These are phyloP conservation scores for Penicillium olsonii DNA, from an alignment of 2,329 filamentous ascomycete species.

Conservation along the genomic window DNA sequence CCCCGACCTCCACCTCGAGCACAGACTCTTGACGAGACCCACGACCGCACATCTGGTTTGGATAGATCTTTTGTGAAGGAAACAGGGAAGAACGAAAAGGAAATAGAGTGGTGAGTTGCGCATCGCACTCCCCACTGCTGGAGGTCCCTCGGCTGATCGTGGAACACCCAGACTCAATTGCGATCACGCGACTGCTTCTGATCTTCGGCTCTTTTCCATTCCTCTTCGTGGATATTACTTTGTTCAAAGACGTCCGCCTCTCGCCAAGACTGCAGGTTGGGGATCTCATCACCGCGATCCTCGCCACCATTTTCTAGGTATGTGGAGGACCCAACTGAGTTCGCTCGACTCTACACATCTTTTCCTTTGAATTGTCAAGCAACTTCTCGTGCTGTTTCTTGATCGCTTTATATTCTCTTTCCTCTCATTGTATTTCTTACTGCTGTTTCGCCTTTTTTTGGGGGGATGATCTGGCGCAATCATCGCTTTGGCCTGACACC, in stretches of 20 bases:
- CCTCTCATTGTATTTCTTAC: neutral
- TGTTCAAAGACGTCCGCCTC: neutral
- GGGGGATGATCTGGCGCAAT: no score
- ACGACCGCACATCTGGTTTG: constrained; percentile 24
- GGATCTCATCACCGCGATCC: neutral
- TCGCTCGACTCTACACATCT: neutral
- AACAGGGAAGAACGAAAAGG: constrained; percentile 1
- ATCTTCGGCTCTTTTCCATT: constrained; percentile 1
- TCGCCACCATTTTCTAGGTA: constrained; percentile 1
- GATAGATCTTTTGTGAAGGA: constrained; percentile 22
- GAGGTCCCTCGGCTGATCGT: neutral
- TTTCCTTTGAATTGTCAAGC: neutral
- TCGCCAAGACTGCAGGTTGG: neutral
- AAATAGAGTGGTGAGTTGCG: constrained; percentile 37
- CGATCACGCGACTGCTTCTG: constrained; percentile 10
- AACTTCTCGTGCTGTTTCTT: neutral
- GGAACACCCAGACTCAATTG: constrained; percentile 1
- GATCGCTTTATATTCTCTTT: neutral
- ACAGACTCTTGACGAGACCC: constrained; percentile 26
- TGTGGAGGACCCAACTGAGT: neutral
- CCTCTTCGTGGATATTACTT: neutral
- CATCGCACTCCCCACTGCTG: constrained; percentile 3
- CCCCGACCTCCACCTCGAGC: neutral
- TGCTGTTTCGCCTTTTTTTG: no score
- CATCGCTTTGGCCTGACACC: neutral